Conservation (phyloP, 2,329 filamentous ascomycete species). For the Bipolaris zeicola region DNA sequence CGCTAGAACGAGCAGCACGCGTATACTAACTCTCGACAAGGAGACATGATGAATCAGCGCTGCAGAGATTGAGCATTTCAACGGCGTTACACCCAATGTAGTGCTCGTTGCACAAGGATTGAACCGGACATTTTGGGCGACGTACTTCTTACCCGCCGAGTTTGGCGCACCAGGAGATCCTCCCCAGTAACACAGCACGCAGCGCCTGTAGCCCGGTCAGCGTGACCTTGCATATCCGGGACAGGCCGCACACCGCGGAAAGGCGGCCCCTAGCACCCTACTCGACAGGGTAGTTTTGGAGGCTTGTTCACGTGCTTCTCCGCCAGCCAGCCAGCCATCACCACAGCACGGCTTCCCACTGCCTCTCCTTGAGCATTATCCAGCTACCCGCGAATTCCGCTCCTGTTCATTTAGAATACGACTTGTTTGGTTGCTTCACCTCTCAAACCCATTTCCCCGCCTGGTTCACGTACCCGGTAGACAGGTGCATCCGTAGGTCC, state of each 20-base stretch:
- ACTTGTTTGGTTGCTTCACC: conserved; percentile 1
- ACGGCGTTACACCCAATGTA: too few species aligned
- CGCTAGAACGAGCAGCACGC: too few species aligned
- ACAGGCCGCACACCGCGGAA: conserved; percentile 2
- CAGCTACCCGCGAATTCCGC: background rate
- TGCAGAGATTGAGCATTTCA: too few species aligned
- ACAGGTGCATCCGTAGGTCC: background rate
- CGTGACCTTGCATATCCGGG: conserved; percentile 7
- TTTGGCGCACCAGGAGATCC: too few species aligned
- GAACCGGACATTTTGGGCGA: too few species aligned
- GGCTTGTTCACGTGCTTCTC: conserved; percentile 1
- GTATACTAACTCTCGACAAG: too few species aligned
- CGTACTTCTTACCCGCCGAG: too few species aligned
- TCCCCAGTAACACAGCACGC: background rate
- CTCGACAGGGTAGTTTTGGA: background rate
- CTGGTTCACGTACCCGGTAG: background rate
- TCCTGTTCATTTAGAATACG: conserved; percentile 5
- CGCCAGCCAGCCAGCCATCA: conserved; percentile 1
- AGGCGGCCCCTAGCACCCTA: background rate
- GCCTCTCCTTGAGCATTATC: background rate
- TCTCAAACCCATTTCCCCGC: background rate
- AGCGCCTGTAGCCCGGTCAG: conserved; percentile 5
- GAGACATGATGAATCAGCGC: too few species aligned
- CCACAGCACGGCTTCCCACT: background rate
- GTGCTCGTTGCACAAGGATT: too few species aligned